Conservation (phyloP, 768 basidiomycete genomes). For the Ramaria sp. region DNA sequence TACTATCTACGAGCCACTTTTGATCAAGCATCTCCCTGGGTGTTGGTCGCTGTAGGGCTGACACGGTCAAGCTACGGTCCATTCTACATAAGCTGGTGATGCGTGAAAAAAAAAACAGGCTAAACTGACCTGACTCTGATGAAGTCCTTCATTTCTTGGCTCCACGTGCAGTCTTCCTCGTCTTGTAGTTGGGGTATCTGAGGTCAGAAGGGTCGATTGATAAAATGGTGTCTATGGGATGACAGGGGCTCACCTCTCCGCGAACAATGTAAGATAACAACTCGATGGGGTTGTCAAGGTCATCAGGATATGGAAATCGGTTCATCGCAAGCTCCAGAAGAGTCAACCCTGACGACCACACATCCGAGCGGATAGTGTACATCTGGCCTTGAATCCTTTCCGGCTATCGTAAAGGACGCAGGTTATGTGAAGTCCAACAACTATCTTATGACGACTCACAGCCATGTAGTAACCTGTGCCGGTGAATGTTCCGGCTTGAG, state of each 20-base stretch:
- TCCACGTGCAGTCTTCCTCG: constrained; percentile 58
- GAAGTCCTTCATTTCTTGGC: constrained; percentile 84
- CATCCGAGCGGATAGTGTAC: constrained; percentile 92
- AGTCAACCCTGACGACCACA: constrained; percentile 96
- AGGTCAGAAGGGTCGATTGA: neutral
- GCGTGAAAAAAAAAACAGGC: neutral
- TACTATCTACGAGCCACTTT: constrained; percentile 68
- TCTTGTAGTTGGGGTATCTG: constrained; percentile 80
- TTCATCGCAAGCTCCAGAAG: constrained; percentile 90
- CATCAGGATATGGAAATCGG: constrained; percentile 88
- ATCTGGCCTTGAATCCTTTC: constrained; percentile 88
- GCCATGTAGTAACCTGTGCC: constrained; percentile 99
- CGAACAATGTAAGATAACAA: constrained; percentile 83
- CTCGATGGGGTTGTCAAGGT: constrained; percentile 82
- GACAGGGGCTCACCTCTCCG: constrained; percentile 45
- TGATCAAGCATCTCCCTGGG: constrained; percentile 78
- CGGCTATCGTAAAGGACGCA: constrained; percentile 39
- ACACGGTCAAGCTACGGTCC: constrained; percentile 54
- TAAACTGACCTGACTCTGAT: constrained; percentile 66
- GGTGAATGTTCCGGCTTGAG: constrained; percentile 90
- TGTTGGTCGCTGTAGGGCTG: constrained; percentile 57
- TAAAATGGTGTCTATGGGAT: neutral
- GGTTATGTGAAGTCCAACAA: constrained; percentile 5
- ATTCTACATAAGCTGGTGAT: neutral
- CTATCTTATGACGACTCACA: constrained; percentile 37